A percentile compares a stretch with the other conserved stretches of the same genome.
phyloP scores from a whole-genome alignment of 2,329 filamentous ascomycete species.

The Pseudopithomyces maydicus region DNA sequence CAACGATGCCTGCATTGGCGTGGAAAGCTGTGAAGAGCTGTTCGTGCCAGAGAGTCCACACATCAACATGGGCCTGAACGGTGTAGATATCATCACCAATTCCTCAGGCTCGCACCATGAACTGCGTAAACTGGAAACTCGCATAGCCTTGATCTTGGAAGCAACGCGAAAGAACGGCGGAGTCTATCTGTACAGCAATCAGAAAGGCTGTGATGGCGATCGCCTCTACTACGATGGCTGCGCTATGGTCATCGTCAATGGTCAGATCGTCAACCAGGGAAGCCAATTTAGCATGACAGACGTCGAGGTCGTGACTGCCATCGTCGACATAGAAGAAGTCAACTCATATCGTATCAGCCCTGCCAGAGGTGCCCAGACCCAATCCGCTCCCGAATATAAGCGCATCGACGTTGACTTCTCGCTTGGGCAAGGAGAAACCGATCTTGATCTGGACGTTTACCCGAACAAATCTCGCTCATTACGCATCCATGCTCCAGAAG shows the following conservation, averaged over 20 bases:
- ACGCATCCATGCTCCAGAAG: slow-evolving; percentile 65
- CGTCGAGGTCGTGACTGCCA: slow-evolving; percentile 58
- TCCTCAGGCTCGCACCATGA: slow-evolving; percentile 71
- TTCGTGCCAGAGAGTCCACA: slow-evolving; percentile 54
- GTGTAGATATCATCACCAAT: slow-evolving; percentile 73
- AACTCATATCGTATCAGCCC: slow-evolving; percentile 62
- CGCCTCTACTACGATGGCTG: slow-evolving; percentile 45
- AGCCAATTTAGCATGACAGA: slow-evolving; percentile 66
- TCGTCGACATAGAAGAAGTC: slow-evolving; percentile 71
- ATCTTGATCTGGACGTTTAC: slow-evolving; percentile 52
- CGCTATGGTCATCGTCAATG: slow-evolving; percentile 67
- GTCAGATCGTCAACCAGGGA: slow-evolving; percentile 67
- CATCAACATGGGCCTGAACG: slow-evolving; percentile 67
- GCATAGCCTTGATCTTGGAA: slow-evolving; percentile 68
- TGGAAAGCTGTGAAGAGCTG: slow-evolving; percentile 66
- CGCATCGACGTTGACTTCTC: slow-evolving; percentile 52
- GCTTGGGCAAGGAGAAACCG: slow-evolving; percentile 48
- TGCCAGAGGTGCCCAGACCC: slow-evolving; percentile 62
- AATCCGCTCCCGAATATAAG: slow-evolving; percentile 53
- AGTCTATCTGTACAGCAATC: slow-evolving; percentile 67
- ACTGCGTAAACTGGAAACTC: slow-evolving; percentile 67
- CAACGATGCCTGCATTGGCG: slow-evolving; percentile 66
- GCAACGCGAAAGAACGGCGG: slow-evolving; percentile 67
- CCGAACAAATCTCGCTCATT: slow-evolving; percentile 54
- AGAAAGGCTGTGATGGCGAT: slow-evolving; percentile 55